Conservation (phyloP, 768 basidiomycete genomes). For the Dentipellis sp. region DNA sequence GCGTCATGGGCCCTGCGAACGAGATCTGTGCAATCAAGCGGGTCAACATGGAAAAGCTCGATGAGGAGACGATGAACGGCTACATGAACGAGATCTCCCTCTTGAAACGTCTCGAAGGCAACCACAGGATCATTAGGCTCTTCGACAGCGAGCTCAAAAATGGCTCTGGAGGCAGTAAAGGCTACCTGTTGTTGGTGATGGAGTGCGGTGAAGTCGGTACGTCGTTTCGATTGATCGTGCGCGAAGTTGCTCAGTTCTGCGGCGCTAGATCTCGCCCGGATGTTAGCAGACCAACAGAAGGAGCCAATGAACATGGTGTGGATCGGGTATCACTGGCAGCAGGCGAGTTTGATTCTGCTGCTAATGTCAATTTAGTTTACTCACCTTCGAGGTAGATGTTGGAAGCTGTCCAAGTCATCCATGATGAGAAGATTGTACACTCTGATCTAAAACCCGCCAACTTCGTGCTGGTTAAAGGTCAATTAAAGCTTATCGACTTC, state of each 20-base stretch:
- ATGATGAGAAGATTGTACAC: conserved; percentile 97
- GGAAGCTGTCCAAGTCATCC: conserved; percentile 96
- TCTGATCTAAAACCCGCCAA: conserved; percentile 98
- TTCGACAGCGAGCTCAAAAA: conserved; percentile 85
- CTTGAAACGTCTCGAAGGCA: conserved; percentile 89
- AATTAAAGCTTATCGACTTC: conserved; percentile 96
- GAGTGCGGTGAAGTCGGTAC: conserved; percentile 82
- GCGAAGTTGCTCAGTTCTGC: not conserved
- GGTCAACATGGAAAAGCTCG: conserved; percentile 83
- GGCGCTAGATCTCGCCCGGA: conserved; percentile 58
- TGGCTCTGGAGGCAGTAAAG: conserved; percentile 60
- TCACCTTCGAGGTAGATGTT: conserved; percentile 62
- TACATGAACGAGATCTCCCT: conserved; percentile 97
- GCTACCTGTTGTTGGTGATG: conserved; percentile 81
- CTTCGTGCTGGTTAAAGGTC: conserved; percentile 92
- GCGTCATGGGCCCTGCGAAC: conserved; percentile 69
- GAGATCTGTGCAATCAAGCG: conserved; percentile 89
- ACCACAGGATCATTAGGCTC: conserved; percentile 84
- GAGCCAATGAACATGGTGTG: conserved; percentile 88
- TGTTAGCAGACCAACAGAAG: conserved; percentile 78
- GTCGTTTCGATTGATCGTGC: conserved; percentile 8
- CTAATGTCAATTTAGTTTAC: not conserved
- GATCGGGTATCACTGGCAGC: conserved; percentile 95
- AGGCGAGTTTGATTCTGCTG: conserved; percentile 41
- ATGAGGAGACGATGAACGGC: conserved; percentile 79